These are phyloP conservation scores for Shiraia bambusicola DNA, from an alignment of 2,329 filamentous ascomycete genomes.

Conservation along the genomic window DNA sequence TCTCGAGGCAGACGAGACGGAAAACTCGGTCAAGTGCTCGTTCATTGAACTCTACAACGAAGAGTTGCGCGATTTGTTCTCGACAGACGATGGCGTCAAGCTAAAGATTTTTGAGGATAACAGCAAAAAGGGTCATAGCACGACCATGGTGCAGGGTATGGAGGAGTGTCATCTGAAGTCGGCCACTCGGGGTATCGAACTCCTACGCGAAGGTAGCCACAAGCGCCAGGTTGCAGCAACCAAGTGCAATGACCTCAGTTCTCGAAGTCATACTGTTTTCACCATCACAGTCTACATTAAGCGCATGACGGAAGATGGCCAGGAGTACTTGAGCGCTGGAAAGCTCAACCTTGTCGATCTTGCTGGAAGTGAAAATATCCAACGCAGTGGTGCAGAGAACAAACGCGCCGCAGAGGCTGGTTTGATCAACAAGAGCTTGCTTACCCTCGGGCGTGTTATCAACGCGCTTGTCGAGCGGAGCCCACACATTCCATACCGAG, in stretches of 20 bases:
- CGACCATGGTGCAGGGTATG: conserved; percentile 94
- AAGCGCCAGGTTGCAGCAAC: conserved; percentile 98
- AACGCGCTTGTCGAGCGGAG: conserved; percentile 92
- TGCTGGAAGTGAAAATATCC: conserved; percentile 96
- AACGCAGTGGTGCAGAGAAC: conserved; percentile 94
- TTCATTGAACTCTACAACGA: conserved; percentile 99
- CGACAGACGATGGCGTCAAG: conserved; percentile 77
- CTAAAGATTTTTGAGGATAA: conserved; percentile 93
- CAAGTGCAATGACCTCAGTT: conserved; percentile 99
- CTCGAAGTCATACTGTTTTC: conserved; percentile 95
- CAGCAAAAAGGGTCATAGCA: conserved; percentile 78
- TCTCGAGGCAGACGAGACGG: conserved; percentile 72
- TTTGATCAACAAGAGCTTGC: conserved; percentile 94
- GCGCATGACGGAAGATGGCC: conserved; percentile 75
- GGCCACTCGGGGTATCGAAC: conserved; percentile 80
- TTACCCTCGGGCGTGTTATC: conserved; percentile 94
- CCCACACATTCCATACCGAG: conserved; percentile 86
- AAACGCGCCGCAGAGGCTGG: conserved; percentile 95
- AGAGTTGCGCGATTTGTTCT: conserved; percentile 86
- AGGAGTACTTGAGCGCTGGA: conserved; percentile 86
- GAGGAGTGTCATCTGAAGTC: conserved; percentile 91
- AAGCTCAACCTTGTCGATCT: conserved; percentile 97
- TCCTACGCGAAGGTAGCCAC: conserved; percentile 85
- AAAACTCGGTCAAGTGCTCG: conserved; percentile 93
- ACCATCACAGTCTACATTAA: conserved; percentile 93